Evolutionary conservation across 2,329 filamentous ascomycete genomes (phyloP).

Genomic region (Pseudogymnoascus sp.): DNA sequence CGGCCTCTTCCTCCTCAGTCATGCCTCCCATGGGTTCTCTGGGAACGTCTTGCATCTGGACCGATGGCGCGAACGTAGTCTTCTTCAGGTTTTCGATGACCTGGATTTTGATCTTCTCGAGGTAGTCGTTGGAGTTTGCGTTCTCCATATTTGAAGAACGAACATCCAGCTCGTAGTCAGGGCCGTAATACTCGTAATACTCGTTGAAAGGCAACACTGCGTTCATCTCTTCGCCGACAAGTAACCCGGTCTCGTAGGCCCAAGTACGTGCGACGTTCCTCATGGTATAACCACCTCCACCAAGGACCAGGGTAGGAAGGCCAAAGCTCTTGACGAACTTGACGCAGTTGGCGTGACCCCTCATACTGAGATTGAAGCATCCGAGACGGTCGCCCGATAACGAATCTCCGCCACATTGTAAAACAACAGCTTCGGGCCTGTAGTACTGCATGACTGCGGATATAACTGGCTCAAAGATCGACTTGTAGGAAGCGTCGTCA

Average conservation of each 20-base stretch:
- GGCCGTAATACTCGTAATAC: conserved; percentile 92
- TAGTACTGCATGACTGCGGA: conserved; percentile 80
- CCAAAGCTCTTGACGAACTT: conserved; percentile 81
- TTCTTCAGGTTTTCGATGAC: conserved; percentile 82
- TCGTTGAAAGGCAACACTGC: conserved; percentile 89
- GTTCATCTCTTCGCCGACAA: conserved; percentile 75
- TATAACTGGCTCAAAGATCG: conserved; percentile 86
- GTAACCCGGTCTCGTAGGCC: conserved; percentile 89
- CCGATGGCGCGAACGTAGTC: conserved; percentile 76
- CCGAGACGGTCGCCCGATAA: conserved; percentile 89
- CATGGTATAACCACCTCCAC: conserved; percentile 94
- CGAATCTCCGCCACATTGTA: conserved; percentile 93
- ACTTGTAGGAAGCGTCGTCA: conserved; percentile 79
- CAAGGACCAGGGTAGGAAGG: conserved; percentile 82
- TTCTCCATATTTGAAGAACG: conserved; percentile 85
- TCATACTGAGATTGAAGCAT: conserved; percentile 96
- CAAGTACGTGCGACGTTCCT: conserved; percentile 94
- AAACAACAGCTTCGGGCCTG: conserved; percentile 81
- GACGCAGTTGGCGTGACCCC: conserved; percentile 89
- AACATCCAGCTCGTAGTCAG: conserved; percentile 85
- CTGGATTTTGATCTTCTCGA: conserved; percentile 71
- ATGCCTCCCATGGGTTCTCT: conserved; percentile 52
- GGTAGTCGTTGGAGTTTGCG: conserved; percentile 72
- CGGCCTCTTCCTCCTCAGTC: conserved; percentile 58
- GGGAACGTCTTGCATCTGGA: conserved; percentile 76